These are phyloP conservation scores for Alternaria sp. DNA, from an alignment of 2,329 filamentous ascomycete genomes.

Conservation along the genomic window DNA sequence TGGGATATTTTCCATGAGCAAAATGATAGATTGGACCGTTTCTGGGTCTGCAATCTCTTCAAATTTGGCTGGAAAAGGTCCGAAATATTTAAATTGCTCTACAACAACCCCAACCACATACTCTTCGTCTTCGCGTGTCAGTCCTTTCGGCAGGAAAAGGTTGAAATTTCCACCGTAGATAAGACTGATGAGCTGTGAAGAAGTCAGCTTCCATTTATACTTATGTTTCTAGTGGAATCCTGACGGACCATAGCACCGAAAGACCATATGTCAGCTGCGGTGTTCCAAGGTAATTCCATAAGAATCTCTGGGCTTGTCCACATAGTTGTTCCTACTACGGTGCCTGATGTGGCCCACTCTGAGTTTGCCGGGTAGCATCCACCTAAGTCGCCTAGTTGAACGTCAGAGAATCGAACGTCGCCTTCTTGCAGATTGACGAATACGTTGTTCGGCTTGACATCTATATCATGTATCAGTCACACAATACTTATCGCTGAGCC, in stretches of 20 bases:
- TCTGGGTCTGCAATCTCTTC: slow-evolving; percentile 31
- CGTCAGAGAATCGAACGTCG: slow-evolving; percentile 44
- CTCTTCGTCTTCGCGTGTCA: slow-evolving; percentile 30
- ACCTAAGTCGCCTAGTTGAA: slow-evolving; percentile 48
- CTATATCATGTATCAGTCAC: slow-evolving; percentile 16
- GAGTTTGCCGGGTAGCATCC: slow-evolving; percentile 35
- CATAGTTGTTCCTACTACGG: slow-evolving; percentile 47
- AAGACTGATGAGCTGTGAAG: slow-evolving; percentile 36
- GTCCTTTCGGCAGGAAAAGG: slow-evolving; percentile 35
- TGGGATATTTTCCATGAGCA: slow-evolving; percentile 20
- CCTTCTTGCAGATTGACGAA: slow-evolving; percentile 46
- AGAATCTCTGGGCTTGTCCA: slow-evolving; percentile 51
- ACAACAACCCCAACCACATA: slow-evolving; percentile 33
- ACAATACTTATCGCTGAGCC: background rate
- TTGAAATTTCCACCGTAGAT: slow-evolving; percentile 37
- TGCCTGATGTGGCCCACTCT: slow-evolving; percentile 31
- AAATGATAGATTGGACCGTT: slow-evolving; percentile 17
- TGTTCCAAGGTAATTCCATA: slow-evolving; percentile 43
- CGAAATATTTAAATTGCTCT: slow-evolving; percentile 35
- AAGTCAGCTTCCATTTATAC: slow-evolving; percentile 11
- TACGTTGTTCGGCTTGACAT: slow-evolving; percentile 51
- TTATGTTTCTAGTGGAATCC: background rate
- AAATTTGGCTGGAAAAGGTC: slow-evolving; percentile 33
- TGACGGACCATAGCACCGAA: slow-evolving; percentile 48
- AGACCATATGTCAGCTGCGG: slow-evolving; percentile 53